Conservation (phyloP, 192 early-diverging fungal species). For the Haplosporangium gracile region DNA sequence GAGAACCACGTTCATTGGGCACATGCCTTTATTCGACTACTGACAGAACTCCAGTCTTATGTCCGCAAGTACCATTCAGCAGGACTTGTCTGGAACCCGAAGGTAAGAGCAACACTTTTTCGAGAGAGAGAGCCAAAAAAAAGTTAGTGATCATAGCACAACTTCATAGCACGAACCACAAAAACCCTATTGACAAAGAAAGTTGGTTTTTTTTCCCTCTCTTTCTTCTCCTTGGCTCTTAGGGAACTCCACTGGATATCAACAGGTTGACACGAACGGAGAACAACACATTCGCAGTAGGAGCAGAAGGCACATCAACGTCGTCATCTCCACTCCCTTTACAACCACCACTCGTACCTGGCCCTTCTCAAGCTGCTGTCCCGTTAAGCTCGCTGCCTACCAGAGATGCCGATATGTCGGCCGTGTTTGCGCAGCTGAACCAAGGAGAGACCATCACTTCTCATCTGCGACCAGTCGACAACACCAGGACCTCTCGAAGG, state of each 20-base stretch:
- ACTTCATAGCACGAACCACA: too few relatives aligned
- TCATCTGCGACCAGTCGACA: conserved; percentile 92
- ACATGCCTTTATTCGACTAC: conserved; percentile 72
- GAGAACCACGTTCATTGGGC: conserved; percentile 89
- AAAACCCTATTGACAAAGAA: not conserved
- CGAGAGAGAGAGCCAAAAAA: not conserved
- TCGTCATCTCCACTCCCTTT: conserved; percentile 74
- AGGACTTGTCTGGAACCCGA: conserved; percentile 93
- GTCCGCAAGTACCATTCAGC: conserved; percentile 92
- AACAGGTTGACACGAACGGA: conserved; percentile 44
- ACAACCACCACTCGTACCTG: conserved; percentile 7
- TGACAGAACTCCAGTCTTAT: conserved; percentile 85
- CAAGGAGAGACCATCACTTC: conserved; percentile 78
- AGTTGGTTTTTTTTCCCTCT: not conserved
- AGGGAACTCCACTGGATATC: conserved; percentile 42
- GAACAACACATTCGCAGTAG: conserved; percentile 55
- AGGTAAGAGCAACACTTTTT: conserved; percentile 43
- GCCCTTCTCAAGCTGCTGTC: conserved; percentile 10
- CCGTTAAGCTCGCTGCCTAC: conserved; percentile 8
- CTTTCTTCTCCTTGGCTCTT: not conserved
- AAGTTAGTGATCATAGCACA: too few relatives aligned
- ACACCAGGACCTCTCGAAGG: conserved; percentile 96
- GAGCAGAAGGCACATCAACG: conserved; percentile 65
- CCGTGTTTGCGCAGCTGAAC: conserved; percentile 92
- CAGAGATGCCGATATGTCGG: conserved; percentile 60